Evolutionary conservation across 2,329 filamentous ascomycete genomes (phyloP).

Genomic region (Claviceps sp.): DNA sequence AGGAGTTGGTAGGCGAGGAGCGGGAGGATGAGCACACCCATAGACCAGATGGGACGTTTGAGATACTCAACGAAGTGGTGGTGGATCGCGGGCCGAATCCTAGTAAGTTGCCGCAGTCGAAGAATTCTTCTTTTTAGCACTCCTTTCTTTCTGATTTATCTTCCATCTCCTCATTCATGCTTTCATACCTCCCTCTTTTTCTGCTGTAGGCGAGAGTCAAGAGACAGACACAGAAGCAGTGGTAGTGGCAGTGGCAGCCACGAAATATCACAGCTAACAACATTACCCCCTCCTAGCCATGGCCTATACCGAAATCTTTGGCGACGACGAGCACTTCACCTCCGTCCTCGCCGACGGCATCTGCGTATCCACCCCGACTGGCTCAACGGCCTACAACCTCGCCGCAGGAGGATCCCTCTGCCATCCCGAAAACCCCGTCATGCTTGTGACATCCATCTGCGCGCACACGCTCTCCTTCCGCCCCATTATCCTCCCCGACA

Average conservation of each 20-base stretch:
- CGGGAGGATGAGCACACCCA: slow-evolving; percentile 76
- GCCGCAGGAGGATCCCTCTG: slow-evolving; percentile 90
- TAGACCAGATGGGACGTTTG: slow-evolving; percentile 66
- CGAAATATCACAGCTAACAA: neutral
- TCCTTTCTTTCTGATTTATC: neutral
- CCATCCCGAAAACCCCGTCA: slow-evolving; percentile 92
- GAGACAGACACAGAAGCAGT: too few relatives aligned
- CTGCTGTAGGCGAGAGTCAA: too few relatives aligned
- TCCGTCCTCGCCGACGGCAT: slow-evolving; percentile 87
- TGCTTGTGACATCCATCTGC: slow-evolving; percentile 87
- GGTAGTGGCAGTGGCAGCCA: too few relatives aligned
- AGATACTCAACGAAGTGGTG: slow-evolving; percentile 95
- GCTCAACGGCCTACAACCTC: slow-evolving; percentile 89
- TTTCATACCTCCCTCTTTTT: neutral
- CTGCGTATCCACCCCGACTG: slow-evolving; percentile 87
- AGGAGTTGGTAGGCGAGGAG: slow-evolving; percentile 81
- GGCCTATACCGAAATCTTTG: slow-evolving; percentile 84
- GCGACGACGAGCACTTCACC: slow-evolving; percentile 90
- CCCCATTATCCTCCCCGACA: slow-evolving; percentile 93
- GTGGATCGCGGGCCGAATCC: slow-evolving; percentile 88
- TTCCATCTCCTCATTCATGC: too few relatives aligned
- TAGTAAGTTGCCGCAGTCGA: slow-evolving; percentile 39
- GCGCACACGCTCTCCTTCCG: slow-evolving; percentile 91
- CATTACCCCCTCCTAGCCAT: slow-evolving; percentile 46
- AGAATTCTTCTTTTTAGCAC: neutral